phyloP scores from a whole-genome alignment of 2,329 filamentous ascomycete species.

The Bipolaris oryzae region DNA sequence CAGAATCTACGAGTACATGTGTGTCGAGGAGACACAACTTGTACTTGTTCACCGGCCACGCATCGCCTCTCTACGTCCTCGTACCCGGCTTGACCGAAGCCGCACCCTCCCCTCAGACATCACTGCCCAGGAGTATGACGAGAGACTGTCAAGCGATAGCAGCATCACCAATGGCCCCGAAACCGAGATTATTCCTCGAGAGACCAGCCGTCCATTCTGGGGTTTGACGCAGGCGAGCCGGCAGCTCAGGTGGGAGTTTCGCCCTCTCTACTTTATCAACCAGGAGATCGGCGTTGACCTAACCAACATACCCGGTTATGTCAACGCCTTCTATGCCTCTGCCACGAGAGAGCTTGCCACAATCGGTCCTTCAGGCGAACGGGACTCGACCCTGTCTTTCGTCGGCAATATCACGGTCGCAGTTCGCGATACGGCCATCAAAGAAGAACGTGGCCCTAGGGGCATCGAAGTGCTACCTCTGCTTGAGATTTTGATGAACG shows the following conservation, averaged over 20 bases:
- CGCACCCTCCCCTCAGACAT: slow-evolving; percentile 27
- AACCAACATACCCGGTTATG: slow-evolving; percentile 24
- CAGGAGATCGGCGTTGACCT: slow-evolving; percentile 41
- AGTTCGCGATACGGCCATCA: slow-evolving; percentile 20
- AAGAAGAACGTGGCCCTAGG: slow-evolving; percentile 11
- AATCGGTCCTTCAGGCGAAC: slow-evolving; percentile 5
- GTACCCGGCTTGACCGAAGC: slow-evolving; percentile 27
- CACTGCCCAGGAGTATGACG: slow-evolving; percentile 15
- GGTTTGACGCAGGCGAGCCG: slow-evolving; percentile 36
- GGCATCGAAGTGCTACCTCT: slow-evolving; percentile 34
- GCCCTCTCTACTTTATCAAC: slow-evolving; percentile 26
- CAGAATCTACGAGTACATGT: slow-evolving; percentile 28
- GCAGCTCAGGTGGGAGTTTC: slow-evolving; percentile 35
- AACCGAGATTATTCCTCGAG: slow-evolving; percentile 2
- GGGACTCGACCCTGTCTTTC: slow-evolving; percentile 25
- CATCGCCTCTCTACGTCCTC: slow-evolving; percentile 29
- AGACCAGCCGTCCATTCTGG: slow-evolving; percentile 32
- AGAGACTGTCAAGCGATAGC: slow-evolving; percentile 3
- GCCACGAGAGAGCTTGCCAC: slow-evolving; percentile 3
- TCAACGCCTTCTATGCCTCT: slow-evolving; percentile 29
- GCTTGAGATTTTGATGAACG: slow-evolving; percentile 40
- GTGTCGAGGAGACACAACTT: slow-evolving; percentile 23
- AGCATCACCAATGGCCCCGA: not conserved
- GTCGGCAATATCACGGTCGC: slow-evolving; percentile 39
- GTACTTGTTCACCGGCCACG: slow-evolving; percentile 35